Base-by-base conservation (phyloP, 2,329 filamentous ascomycete species). In the Myriosclerotinia scirpicola region DNA sequence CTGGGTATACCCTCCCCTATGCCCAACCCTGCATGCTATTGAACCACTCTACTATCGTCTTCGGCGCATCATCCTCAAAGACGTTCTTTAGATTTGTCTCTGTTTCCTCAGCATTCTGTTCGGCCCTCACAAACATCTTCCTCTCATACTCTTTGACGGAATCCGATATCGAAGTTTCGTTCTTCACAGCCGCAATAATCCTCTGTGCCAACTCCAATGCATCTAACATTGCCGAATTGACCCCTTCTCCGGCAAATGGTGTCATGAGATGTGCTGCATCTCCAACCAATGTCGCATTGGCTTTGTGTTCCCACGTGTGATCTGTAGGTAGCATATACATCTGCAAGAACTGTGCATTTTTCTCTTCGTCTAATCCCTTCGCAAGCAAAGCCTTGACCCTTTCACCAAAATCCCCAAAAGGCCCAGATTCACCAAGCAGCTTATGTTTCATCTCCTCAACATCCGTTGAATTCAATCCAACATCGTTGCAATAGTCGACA, bases 251-350 rank as follows among this genome's bases (percentile, higher is more conserved):
- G 0, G 78, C 78, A 69, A 79, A 81, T 0, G 80, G 80, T 0
- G 79, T 79, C 78, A 81, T 81, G 3, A 83, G 68, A 73, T 84
- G 81, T 6, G 82, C 82, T 4, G 82, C 80, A 71, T 84, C 82
- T 1, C 83, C 83, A 6, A 84, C 71, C 14, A 85, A 73, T 2
- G 83, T 82, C 6, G 81, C 73, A 1, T 81, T 80, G 1, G 34
- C 40, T 30, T 30, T 62, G 26, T 71, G 67, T 14, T 64, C n/a
- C 72, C 72, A 74, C 2, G 38, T 68, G n/a, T 66, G 42, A 14
- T 48, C 66, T 2, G 44, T 44, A 14, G 67, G 64, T 9, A 72
- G 52, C 68, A 68, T 70, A 40, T 60, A 64, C 7, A 71, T 42
- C 5, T 66, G 66, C 3, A 48, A 22, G 2, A 58, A 44, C 6